phyloP scores from a whole-genome alignment of 2,329 filamentous ascomycete species.

The Myriosclerotinia scirpicola region DNA sequence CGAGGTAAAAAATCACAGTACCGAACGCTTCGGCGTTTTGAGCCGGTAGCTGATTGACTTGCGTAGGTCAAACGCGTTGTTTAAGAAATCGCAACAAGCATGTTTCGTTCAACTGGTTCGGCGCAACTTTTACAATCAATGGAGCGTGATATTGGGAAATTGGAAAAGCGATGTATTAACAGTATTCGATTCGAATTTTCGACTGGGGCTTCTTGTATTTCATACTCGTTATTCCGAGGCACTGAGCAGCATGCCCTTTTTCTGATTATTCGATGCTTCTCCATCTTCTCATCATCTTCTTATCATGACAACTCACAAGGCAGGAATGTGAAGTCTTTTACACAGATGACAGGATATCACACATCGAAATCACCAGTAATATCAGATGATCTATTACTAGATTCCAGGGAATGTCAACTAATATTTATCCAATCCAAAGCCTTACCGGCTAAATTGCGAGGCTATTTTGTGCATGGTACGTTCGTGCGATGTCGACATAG shows the following conservation, averaged over 20 bases:
- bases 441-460: not conserved
- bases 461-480: slow-evolving; percentile 1
- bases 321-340: slow-evolving; percentile 1
- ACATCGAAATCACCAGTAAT: not conserved
- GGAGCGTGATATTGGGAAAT: slow-evolving; percentile 23
- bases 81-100: slow-evolving; percentile 41
- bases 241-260: slow-evolving; percentile 1
- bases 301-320: not conserved
- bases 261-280: not conserved
- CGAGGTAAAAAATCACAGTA: slow-evolving; percentile 57
- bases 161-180: slow-evolving; percentile 27
- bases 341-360: not conserved
- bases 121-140: slow-evolving; percentile 31
- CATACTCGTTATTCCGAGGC: slow-evolving; percentile 8
- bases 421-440: slow-evolving; percentile 2
- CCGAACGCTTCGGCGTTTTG: slow-evolving; percentile 38
- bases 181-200: slow-evolving; percentile 16
- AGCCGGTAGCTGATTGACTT: slow-evolving; percentile 38
- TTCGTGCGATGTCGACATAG: not conserved
- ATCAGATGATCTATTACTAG: not conserved
- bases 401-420: slow-evolving; percentile 2
- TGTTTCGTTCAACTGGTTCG: slow-evolving; percentile 30
- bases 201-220: slow-evolving; percentile 8
- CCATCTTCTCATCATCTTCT: not conserved
- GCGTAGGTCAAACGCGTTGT: slow-evolving; percentile 62